These are phyloP conservation scores for Cercospora sp. DNA, from an alignment of 2,329 filamentous ascomycete genomes.

Conservation along the genomic window DNA sequence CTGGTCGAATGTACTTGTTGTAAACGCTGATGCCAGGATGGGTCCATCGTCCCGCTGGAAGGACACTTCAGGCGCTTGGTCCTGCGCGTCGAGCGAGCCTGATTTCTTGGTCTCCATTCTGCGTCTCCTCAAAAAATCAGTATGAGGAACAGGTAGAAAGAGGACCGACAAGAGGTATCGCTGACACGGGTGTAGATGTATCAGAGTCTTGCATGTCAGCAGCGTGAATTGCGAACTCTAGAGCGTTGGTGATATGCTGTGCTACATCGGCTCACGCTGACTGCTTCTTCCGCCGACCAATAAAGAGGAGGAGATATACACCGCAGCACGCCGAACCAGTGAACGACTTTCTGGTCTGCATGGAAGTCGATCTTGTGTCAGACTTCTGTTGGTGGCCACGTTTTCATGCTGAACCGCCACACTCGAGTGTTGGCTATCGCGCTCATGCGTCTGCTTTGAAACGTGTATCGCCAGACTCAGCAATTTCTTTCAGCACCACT, in stretches of 20 bases:
- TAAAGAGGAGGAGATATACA: neutral
- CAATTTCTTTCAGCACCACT: conserved; percentile 21
- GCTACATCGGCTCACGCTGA: conserved; percentile 8
- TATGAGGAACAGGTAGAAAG: neutral
- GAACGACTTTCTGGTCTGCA: neutral
- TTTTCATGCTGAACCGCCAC: neutral
- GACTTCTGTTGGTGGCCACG: neutral
- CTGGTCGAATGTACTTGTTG: conserved; percentile 6
- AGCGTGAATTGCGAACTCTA: neutral
- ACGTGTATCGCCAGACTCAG: neutral
- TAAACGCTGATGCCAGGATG: neutral
- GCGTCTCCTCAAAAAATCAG: too few species aligned
- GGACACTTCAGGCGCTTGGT: conserved; percentile 14
- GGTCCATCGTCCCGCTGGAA: conserved; percentile 14
- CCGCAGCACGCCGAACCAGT: neutral
- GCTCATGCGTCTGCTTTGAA: neutral
- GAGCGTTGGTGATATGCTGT: conserved; percentile 3
- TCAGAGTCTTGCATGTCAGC: neutral
- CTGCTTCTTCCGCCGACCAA: conserved; percentile 3
- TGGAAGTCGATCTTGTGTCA: neutral
- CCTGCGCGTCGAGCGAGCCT: neutral
- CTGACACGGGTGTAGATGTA: neutral
- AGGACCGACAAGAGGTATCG: neutral
- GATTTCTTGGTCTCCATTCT: conserved; percentile 1
- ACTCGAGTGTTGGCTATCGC: neutral